Evolutionary conservation across 2,329 filamentous ascomycete genomes (phyloP), one percentile per base, ranked within the genome.

Genomic region (Aspergillus sp.): DNA sequence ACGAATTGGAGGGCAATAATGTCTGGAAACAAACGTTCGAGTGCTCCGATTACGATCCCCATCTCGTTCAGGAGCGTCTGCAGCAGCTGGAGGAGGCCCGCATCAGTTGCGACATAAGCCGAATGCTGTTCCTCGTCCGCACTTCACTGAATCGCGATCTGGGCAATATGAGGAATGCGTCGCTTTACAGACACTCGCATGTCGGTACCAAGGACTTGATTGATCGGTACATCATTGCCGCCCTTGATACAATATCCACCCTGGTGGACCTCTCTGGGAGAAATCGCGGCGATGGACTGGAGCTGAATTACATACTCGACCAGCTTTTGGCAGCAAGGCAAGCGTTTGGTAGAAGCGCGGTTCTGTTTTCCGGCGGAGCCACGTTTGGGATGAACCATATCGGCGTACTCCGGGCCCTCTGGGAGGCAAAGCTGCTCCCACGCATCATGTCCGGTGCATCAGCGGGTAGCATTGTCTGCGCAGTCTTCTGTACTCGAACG

Each of bases 361-460:
- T 94, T 31, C 67, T 93, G 7, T 66, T 94, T 7, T 93, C 86
- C 4, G 86, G 86, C 5, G 86, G 86, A 2, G 86, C 82, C 1
- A 91, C 86, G 1, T 86, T 93, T 60, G 86, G 86, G 25, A 93
- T 94, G 83, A 83, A 83, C 38, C 86, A 94, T 54, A 82, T 93
- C 34, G 86, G 86, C 1, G 86, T 94, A 2, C 65, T 93, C 34
- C 93, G 93, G 57, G 73, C 80, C 3, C 68, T 94, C 2, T 86
- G 79, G 55, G 78, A 91, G 49, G 71, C 75, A 3, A 73, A 75
- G 5, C 67, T 93, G 8, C 68, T 94, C 2, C 86, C 86, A 3
- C 78, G 85, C 29, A 88, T 93, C 53, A 84, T 93, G 32, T 93
- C 85, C 0, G 86, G 86, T 2, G 82, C 86, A 4, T 93, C 86